Conservation (phyloP, 108 stramenopile species). For the Epithemia pelagica region DNA sequence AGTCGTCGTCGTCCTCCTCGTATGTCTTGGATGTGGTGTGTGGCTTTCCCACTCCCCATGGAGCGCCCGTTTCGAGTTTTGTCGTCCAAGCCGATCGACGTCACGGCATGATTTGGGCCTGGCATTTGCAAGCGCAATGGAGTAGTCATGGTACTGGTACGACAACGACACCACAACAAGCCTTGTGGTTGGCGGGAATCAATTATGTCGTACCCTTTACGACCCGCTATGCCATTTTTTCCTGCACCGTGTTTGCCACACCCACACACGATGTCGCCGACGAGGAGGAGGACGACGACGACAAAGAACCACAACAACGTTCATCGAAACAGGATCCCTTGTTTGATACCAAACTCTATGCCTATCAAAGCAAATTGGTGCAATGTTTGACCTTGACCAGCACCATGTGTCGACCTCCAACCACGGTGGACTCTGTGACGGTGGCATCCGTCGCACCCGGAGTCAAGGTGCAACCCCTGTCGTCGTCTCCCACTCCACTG, state of each 20-base stretch:
- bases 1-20: constrained; percentile 26
- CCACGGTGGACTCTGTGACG: background rate
- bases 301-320: too few relatives aligned
- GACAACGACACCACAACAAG: background rate
- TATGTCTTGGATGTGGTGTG: constrained; percentile 50
- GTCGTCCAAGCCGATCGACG: constrained; percentile 51
- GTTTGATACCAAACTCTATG: constrained; percentile 51
- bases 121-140: constrained; percentile 54
- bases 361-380: constrained; percentile 60
- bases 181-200: constrained; percentile 41
- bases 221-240: constrained; percentile 56
- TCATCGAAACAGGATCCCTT: constrained; percentile 4
- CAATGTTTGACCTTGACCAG: constrained; percentile 54
- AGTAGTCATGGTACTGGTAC: constrained; percentile 1
- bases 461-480: constrained; percentile 13
- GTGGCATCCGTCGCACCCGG: constrained; percentile 8
- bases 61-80: constrained; percentile 51
- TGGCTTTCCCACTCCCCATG: constrained; percentile 28
- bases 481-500: background rate
- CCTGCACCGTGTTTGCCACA: constrained; percentile 36
- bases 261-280: constrained; percentile 28
- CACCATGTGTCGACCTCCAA: constrained; percentile 54
- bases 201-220: constrained; percentile 71
- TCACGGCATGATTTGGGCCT: constrained; percentile 40
- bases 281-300: constrained; percentile 25